These are phyloP conservation scores for Pseudogymnoascus sp. DNA, from an alignment of 2,329 filamentous ascomycete species.

Conservation along the genomic window DNA sequence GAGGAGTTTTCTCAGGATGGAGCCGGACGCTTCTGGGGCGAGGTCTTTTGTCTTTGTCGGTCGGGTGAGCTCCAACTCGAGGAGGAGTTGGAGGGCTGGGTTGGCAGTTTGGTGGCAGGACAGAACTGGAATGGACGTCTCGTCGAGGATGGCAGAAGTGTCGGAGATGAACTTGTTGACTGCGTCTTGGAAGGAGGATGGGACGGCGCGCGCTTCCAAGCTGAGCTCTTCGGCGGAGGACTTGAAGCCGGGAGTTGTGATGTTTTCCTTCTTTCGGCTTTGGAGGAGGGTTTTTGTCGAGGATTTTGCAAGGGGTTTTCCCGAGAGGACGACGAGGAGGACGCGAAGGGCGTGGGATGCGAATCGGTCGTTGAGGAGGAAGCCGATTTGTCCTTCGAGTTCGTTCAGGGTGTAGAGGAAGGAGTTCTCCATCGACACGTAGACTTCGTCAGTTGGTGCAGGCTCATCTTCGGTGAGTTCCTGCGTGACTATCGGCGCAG, in stretches of 20 bases:
- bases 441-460: conserved; percentile 33
- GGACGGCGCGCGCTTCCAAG: conserved; percentile 52
- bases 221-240: conserved; percentile 41
- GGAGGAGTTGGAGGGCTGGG: conserved; percentile 80
- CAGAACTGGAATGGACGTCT: conserved; percentile 72
- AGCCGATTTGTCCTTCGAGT: conserved; percentile 76
- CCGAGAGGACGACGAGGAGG: conserved; percentile 76
- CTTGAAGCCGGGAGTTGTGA: conserved; percentile 52
- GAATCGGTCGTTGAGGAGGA: conserved; percentile 77
- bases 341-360: conserved; percentile 87
- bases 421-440: conserved; percentile 70
- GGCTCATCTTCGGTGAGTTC: conserved; percentile 52
- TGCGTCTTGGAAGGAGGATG: conserved; percentile 68
- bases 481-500: conserved; percentile 68
- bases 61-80: conserved; percentile 76
- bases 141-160: conserved; percentile 66
- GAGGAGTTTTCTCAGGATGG: conserved; percentile 69
- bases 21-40: conserved; percentile 40
- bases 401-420: conserved; percentile 81
- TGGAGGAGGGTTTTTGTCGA: conserved; percentile 69
- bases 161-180: conserved; percentile 76
- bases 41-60: conserved; percentile 61
- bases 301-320: conserved; percentile 65
- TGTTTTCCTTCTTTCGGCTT: conserved; percentile 86
- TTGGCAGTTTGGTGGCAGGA: conserved; percentile 87